These are phyloP conservation scores for Chaetomium sp. DNA, from an alignment of 2,329 filamentous ascomycete species.

Conservation along the genomic window DNA sequence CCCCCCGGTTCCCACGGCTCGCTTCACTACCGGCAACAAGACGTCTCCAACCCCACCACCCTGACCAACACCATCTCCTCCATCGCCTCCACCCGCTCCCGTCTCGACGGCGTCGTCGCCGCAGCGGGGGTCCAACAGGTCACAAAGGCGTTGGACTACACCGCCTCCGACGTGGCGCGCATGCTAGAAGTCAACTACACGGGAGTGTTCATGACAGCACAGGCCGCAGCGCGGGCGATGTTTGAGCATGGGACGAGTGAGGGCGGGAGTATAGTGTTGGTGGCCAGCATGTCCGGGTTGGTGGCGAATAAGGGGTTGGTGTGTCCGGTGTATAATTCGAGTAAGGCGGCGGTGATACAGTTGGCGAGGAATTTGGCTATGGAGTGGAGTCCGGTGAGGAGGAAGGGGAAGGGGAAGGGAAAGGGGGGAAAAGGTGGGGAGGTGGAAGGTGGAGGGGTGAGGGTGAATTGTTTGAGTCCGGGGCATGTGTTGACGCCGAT, in stretches of 20 bases:
- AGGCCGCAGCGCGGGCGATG: constrained; percentile 75
- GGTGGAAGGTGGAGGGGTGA: constrained; percentile 50
- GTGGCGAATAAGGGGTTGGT: constrained; percentile 57
- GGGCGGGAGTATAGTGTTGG: constrained; percentile 57
- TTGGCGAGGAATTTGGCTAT: constrained; percentile 62
- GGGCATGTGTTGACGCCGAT: constrained; percentile 78
- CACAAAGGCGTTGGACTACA: constrained; percentile 73
- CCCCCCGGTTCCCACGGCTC: constrained; percentile 59
- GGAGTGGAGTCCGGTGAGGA: constrained; percentile 48
- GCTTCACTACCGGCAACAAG: constrained; percentile 68
- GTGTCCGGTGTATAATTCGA: constrained; percentile 65
- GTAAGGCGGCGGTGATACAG: constrained; percentile 68
- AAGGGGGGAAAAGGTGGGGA: too few relatives aligned
- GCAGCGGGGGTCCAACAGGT: constrained; percentile 73
- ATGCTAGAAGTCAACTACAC: constrained; percentile 82
- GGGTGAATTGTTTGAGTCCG: constrained; percentile 74
- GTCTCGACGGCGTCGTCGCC: constrained; percentile 71
- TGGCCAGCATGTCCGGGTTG: constrained; percentile 62
- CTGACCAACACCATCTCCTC: constrained; percentile 61
- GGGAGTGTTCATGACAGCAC: constrained; percentile 76
- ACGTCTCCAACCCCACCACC: constrained; percentile 66
- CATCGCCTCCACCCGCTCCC: constrained; percentile 63
- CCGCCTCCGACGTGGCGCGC: constrained; percentile 64
- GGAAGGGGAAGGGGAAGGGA: constrained; percentile 33
- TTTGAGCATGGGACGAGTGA: constrained; percentile 42